Conservation (phyloP, 768 basidiomycete genomes). For the Trametes punicea region DNA sequence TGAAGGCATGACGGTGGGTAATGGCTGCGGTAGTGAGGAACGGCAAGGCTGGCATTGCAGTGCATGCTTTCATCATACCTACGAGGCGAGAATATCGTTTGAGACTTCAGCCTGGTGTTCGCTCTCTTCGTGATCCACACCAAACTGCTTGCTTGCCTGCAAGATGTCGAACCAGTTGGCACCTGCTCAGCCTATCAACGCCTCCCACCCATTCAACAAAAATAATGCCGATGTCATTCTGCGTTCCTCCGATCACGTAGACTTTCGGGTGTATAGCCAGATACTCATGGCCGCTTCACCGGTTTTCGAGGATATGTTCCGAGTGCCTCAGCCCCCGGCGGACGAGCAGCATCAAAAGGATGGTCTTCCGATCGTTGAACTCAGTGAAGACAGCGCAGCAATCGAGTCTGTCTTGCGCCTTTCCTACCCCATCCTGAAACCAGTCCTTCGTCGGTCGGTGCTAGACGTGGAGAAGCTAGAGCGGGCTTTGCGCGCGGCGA, state of each 20-base stretch:
- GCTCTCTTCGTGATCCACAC: too few relatives aligned
- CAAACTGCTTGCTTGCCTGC: neutral
- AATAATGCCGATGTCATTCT: slow-evolving; percentile 45
- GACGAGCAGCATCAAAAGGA: neutral
- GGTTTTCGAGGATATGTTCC: slow-evolving; percentile 56
- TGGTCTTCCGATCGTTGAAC: slow-evolving; percentile 22
- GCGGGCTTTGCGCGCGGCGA: too few relatives aligned
- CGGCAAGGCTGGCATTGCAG: too few relatives aligned
- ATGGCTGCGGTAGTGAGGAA: too few relatives aligned
- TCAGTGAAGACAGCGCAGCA: slow-evolving; percentile 31
- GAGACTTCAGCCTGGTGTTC: too few relatives aligned
- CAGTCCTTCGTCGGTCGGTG: too few relatives aligned
- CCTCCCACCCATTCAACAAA: slow-evolving; percentile 42
- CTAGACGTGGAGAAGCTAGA: too few relatives aligned
- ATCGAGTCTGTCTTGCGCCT: too few relatives aligned
- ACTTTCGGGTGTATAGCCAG: slow-evolving; percentile 52
- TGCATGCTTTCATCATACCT: too few relatives aligned
- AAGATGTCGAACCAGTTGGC: neutral
- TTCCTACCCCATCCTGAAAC: too few relatives aligned
- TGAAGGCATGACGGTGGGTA: too few relatives aligned
- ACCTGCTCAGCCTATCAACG: neutral
- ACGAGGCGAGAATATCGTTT: too few relatives aligned
- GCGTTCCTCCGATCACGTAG: slow-evolving; percentile 46
- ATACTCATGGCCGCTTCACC: slow-evolving; percentile 56
- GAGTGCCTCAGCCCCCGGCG: slow-evolving; percentile 40